Percentiles rank a stretch among this genome's conserved stretches.
Conservation (phyloP, 1,139 yeast genomes). For the Taphrina pruni region DNA sequence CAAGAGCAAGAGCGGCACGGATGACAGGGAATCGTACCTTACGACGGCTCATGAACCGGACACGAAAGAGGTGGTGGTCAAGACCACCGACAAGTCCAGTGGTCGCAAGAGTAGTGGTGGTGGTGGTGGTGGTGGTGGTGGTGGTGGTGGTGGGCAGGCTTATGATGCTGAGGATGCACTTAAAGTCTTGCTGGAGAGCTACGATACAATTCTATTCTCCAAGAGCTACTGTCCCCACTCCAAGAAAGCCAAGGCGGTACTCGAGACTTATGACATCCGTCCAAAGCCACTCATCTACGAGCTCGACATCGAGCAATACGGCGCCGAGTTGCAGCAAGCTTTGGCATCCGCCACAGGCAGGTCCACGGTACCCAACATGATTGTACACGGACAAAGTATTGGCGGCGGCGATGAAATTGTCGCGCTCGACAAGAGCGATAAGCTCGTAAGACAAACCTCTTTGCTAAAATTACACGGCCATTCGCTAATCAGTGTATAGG, state of each 20-base stretch:
- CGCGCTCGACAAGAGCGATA: conserved; percentile 63
- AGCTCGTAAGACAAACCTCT: conserved; percentile 52
- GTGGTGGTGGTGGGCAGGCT: not conserved
- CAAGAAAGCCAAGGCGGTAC: conserved; percentile 67
- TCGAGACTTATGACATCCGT: conserved; percentile 69
- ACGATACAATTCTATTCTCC: conserved; percentile 25
- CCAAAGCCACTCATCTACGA: conserved; percentile 81
- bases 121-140: not conserved
- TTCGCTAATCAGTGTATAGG: conserved; percentile 11
- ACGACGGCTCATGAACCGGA: conserved; percentile 18
- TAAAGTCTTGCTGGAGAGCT: conserved; percentile 11
- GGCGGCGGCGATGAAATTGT: conserved; percentile 90
- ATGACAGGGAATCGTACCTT: conserved; percentile 3
- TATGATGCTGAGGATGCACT: conserved; percentile 26
- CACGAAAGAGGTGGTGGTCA: conserved; percentile 8
- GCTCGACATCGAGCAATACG: conserved; percentile 76
- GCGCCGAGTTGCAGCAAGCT: conserved; percentile 78
- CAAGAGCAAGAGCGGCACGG: not conserved
- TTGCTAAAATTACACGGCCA: not conserved
- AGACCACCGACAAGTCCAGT: conserved; percentile 2
- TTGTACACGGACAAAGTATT: conserved; percentile 85
- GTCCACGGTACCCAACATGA: conserved; percentile 89
- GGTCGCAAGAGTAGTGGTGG: not conserved
- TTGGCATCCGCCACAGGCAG: conserved; percentile 80
- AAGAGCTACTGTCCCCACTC: conserved; percentile 63